Evolutionary conservation across 179 eudicot genomes (phyloP).

Genomic region (Beta macrorhiza): DNA sequence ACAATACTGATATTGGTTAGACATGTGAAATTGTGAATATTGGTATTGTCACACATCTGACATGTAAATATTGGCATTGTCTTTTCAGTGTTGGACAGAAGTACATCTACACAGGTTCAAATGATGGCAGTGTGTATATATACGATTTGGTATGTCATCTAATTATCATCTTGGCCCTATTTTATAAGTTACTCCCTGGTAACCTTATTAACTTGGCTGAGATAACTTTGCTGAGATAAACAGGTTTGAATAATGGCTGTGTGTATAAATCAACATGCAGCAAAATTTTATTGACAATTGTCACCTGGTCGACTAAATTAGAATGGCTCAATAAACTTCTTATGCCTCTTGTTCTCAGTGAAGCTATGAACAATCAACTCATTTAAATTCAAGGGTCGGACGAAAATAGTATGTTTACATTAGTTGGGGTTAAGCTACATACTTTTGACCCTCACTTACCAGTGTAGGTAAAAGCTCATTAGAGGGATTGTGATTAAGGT

Average conservation of each 20-base stretch:
- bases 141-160: conserved; percentile 72
- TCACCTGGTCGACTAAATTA: not conserved
- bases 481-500: not conserved
- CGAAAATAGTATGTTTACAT: not conserved
- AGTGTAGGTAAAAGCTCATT: not conserved
- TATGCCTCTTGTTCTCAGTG: not conserved
- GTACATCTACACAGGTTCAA: conserved; percentile 84
- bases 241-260: too few species aligned
- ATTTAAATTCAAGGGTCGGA: not conserved
- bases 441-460: not conserved
- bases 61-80: not conserved
- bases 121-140: conserved; percentile 58
- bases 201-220: not conserved
- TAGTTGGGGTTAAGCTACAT: not conserved
- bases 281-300: not conserved
- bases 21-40: too few species aligned
- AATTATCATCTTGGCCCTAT: not conserved
- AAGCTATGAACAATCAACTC: not conserved
- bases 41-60: not conserved
- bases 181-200: not conserved
- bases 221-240: not conserved
- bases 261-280: not conserved
- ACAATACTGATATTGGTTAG: too few species aligned
- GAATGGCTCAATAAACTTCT: not conserved
- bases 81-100: conserved; percentile 65